Evolutionary conservation across 1,284 basidiomycete species (phyloP), one percentile per base, ranked within the genome.

Genomic region (Naganishia albida): DNA sequence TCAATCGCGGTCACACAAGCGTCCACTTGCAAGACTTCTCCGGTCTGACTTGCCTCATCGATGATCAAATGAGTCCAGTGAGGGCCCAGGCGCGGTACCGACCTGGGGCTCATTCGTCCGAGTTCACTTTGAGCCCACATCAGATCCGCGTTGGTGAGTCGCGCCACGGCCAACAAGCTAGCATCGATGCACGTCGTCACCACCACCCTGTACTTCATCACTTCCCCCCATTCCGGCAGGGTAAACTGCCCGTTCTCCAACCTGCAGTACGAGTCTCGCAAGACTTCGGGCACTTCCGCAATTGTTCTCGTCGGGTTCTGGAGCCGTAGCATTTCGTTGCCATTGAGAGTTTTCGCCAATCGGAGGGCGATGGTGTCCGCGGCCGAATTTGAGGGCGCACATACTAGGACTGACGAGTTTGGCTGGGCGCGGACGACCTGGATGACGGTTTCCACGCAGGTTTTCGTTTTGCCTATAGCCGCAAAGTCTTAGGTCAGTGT

Each of bases 11-110:
- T 40, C 7, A 40, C n/a, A 43, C 15, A 51, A 39, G n/a, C n/a
- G n/a, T n/a, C n/a, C n/a, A n/a, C n/a, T n/a, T n/a, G n/a, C n/a
- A n/a, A n/a, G n/a, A n/a, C n/a, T 34, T 34, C 34, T 34, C 6
- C 4, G 34, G 23, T 44, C 42, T 25, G 34, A 59, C 71, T 64
- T 52, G 72, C 73, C 69, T 81, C 80, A 65, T 81, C 80, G 20
- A 80, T 68, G 4, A 81, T 63, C 8, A 80, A 71, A 70, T 76
- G 76, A 3, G 74, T 76, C 71, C 78, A 81, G 56, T 80, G 79
- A 15, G 70, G 75, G 16, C 20, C n/a, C 18, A 64, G 40, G 25
- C 39, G 52, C 20, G 59, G 39, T 15, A 43, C 4, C 34, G 42
- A 13, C 23, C 18, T 40, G 38, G 30, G 75, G 70, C 64, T 73